phyloP scores from a whole-genome alignment of 108 stramenopile genomes.

The Parietichytrium sp. region DNA sequence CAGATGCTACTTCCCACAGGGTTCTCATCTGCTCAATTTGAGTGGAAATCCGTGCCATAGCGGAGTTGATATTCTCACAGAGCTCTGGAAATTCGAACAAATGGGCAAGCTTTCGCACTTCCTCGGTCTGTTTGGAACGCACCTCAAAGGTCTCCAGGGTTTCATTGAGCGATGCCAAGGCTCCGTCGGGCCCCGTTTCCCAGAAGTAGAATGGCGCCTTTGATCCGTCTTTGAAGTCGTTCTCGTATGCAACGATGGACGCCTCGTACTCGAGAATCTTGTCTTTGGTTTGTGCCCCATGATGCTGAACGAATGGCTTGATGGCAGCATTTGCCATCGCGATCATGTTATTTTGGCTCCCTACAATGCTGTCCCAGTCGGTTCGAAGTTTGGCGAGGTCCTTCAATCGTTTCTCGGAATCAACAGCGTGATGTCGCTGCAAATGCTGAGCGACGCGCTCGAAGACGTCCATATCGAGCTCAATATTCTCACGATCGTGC shows the following conservation, averaged over 20 bases:
- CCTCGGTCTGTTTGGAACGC: conserved; percentile 50
- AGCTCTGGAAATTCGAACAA: conserved; percentile 70
- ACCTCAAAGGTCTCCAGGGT: conserved; percentile 46
- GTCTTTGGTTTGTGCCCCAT: conserved; percentile 64
- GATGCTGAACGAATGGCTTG: conserved; percentile 61
- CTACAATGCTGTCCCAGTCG: background rate
- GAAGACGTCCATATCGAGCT: conserved; percentile 21
- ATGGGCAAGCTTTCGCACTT: conserved; percentile 62
- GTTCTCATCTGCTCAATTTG: conserved; percentile 57
- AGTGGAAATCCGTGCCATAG: conserved; percentile 36
- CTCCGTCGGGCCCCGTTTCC: conserved; percentile 50
- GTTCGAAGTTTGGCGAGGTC: background rate
- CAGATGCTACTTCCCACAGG: conserved; percentile 67
- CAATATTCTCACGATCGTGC: background rate
- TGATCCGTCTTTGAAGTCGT: conserved; percentile 55
- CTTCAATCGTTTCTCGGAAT: background rate
- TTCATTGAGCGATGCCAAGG: conserved; percentile 50
- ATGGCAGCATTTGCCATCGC: conserved; percentile 43
- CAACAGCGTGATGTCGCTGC: background rate
- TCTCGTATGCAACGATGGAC: conserved; percentile 47
- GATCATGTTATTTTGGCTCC: background rate
- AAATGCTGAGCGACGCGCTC: conserved; percentile 16
- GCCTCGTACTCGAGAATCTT: conserved; percentile 64
- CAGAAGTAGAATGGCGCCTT: conserved; percentile 59
- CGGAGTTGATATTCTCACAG: conserved; percentile 53